Conservation (phyloP, 805 yeast genomes). For the Ogataea methylovora region DNA sequence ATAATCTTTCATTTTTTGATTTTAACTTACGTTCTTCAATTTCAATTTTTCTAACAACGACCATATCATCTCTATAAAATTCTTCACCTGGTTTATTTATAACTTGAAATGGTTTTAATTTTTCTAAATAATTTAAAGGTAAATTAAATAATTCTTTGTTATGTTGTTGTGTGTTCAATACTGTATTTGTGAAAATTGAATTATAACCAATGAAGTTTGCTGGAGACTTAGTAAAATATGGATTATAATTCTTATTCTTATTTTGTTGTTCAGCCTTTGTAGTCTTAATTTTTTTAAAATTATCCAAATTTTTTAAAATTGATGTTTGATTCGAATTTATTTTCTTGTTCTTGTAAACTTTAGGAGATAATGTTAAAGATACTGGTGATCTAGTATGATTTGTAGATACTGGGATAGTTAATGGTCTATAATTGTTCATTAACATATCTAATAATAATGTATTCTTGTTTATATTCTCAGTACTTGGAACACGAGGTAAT, state of each 20-base stretch:
- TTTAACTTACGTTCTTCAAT: constrained; percentile 18
- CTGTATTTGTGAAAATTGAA: constrained; percentile 23
- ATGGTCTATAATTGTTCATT: constrained; percentile 21
- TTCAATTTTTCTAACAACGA: constrained; percentile 23
- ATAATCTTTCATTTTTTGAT: constrained; percentile 9
- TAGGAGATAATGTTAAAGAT: constrained; percentile 12
- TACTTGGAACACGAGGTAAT: constrained; percentile 25
- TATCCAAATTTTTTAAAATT: constrained; percentile 19
- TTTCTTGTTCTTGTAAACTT: constrained; percentile 8
- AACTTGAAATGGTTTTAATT: constrained; percentile 14
- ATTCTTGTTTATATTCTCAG: constrained; percentile 21
- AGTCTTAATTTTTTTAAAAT: constrained; percentile 17
- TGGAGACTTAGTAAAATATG: constrained; percentile 18
- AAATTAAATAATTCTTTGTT: constrained; percentile 25
- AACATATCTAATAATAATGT: constrained; percentile 21
- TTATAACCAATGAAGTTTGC: constrained; percentile 15
- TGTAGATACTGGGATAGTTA: constrained; percentile 20
- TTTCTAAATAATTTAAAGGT: constrained; percentile 20
- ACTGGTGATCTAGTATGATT: constrained; percentile 20
- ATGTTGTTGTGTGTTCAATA: constrained; percentile 26
- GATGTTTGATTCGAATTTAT: constrained; percentile 7
- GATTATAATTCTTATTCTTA: constrained; percentile 16
- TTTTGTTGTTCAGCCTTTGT: constrained; percentile 1
- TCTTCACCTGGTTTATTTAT: constrained; percentile 23
- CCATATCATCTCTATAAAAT: constrained; percentile 23